A percentile compares a stretch with the other conserved stretches of the same genome.
Evolutionary conservation across 495 filamentous ascomycete genomes (phyloP).

Genomic region (Cercophora samala): DNA sequence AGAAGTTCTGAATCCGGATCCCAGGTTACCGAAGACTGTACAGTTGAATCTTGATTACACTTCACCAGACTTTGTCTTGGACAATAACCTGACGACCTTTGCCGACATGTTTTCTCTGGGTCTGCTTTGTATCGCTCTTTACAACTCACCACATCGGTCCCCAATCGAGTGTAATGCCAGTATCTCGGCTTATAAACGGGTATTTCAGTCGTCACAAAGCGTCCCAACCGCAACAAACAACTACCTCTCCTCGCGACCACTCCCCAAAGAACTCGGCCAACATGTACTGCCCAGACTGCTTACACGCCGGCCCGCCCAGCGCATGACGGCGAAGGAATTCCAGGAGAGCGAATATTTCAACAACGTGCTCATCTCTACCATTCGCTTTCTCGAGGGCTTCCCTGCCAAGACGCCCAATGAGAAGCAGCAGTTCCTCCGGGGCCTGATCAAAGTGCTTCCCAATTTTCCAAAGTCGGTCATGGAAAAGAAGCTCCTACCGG

Average conservation of each 20-base stretch:
- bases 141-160: conserved; percentile 87
- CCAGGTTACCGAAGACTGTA: conserved; percentile 75
- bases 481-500: conserved; percentile 89
- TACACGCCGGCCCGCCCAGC: conserved; percentile 77
- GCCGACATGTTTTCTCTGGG: conserved; percentile 93
- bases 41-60: conserved; percentile 91
- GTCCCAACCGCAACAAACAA: conserved; percentile 76
- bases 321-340: conserved; percentile 86
- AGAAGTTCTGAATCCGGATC: conserved; percentile 79
- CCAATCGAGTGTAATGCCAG: conserved; percentile 79
- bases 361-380: conserved; percentile 90
- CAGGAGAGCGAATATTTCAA: conserved; percentile 94
- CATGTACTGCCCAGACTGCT: conserved; percentile 79
- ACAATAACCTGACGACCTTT: conserved; percentile 72
- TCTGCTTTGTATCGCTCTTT: conserved; percentile 80
- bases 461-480: conserved; percentile 90
- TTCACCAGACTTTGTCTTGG: conserved; percentile 88
- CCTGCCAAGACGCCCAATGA: conserved; percentile 89
- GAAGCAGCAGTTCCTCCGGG: conserved; percentile 87
- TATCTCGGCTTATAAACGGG: conserved; percentile 72
- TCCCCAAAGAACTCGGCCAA: conserved; percentile 73
- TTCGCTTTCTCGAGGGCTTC: conserved; percentile 86
- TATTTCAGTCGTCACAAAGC: conserved; percentile 71
- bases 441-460: conserved; percentile 76
- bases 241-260: conserved; percentile 70